Evolutionary conservation across 306 rosid species (phyloP).

Genomic region (Castanopsis chinensis): DNA sequence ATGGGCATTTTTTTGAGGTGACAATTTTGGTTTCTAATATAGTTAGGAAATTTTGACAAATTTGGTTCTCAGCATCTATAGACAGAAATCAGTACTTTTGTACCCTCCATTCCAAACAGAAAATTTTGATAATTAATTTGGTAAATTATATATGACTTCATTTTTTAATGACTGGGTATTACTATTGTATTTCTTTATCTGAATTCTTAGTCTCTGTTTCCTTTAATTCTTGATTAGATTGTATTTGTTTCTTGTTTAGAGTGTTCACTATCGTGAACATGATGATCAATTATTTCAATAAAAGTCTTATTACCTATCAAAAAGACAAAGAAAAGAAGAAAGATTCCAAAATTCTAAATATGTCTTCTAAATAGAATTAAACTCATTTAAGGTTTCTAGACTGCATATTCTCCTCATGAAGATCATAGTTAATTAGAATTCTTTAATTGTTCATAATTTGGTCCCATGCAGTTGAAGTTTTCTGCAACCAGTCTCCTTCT

Average conservation of each 20-base stretch:
- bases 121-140: conserved; percentile 48
- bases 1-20: conserved; percentile 41
- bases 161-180: conserved; percentile 16
- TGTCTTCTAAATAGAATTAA: neutral
- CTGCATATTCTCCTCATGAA: too few relatives aligned
- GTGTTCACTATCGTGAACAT: too few relatives aligned
- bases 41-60: conserved; percentile 51
- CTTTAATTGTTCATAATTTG: too few relatives aligned
- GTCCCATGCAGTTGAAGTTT: too few relatives aligned
- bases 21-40: conserved; percentile 42
- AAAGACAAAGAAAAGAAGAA: neutral
- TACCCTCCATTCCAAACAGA: conserved; percentile 25
- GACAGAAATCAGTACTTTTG: conserved; percentile 28
- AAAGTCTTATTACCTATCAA: too few relatives aligned
- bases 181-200: neutral
- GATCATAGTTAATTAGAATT: too few relatives aligned
- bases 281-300: too few relatives aligned
- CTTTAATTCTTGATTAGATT: too few relatives aligned
- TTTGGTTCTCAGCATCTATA: conserved; percentile 39
- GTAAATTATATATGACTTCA: conserved; percentile 56
- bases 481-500: too few relatives aligned
- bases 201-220: too few relatives aligned
- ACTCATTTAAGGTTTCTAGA: neutral
- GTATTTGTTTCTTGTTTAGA: too few relatives aligned
- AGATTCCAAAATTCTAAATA: neutral